Conservation (phyloP, 1,284 basidiomycete species). For the Cutaneotrichosporon arboriforme region DNA sequence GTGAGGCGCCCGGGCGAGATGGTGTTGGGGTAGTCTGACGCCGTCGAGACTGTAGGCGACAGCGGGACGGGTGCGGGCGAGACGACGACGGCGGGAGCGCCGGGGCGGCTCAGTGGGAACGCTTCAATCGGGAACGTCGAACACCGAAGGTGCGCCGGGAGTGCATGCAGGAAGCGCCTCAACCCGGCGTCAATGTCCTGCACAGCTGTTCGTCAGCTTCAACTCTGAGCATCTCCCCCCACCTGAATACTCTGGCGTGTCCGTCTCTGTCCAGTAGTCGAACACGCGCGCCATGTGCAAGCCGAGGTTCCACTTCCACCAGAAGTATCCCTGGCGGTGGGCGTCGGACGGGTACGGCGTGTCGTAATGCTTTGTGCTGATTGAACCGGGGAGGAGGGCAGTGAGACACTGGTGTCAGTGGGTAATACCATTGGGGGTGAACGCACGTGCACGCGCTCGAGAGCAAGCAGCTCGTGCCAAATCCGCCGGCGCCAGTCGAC, state of each 20-base stretch:
- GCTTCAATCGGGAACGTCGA: slow-evolving; percentile 13
- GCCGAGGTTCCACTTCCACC: slow-evolving; percentile 20
- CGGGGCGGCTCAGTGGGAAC: slow-evolving; percentile 13
- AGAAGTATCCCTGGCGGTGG: slow-evolving; percentile 13
- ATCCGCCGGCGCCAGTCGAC: slow-evolving; percentile 16
- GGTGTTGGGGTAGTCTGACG: slow-evolving; percentile 9
- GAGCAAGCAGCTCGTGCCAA: slow-evolving; percentile 19
- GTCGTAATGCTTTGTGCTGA: slow-evolving; percentile 18
- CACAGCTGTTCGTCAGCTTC: slow-evolving; percentile 5
- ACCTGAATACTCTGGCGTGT: slow-evolving; percentile 8
- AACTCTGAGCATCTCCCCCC: background rate
- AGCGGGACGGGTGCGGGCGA: slow-evolving; percentile 1
- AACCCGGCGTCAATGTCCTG: slow-evolving; percentile 19
- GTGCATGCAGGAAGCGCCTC: slow-evolving; percentile 10
- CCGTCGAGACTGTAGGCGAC: background rate
- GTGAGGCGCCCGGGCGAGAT: slow-evolving; percentile 8
- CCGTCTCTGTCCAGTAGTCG: slow-evolving; percentile 17
- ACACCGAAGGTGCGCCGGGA: slow-evolving; percentile 11
- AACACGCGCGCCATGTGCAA: slow-evolving; percentile 18
- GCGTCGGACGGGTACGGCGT: slow-evolving; percentile 17
- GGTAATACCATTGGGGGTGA: too few species aligned
- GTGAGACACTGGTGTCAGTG: slow-evolving; percentile 8
- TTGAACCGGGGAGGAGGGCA: slow-evolving; percentile 16
- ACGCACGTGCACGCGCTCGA: slow-evolving; percentile 14
- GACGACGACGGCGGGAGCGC: slow-evolving; percentile 8